These are phyloP conservation scores for Oldenlandia corymbosa DNA, from an alignment of 257 asterid genomes.

Conservation along the genomic window DNA sequence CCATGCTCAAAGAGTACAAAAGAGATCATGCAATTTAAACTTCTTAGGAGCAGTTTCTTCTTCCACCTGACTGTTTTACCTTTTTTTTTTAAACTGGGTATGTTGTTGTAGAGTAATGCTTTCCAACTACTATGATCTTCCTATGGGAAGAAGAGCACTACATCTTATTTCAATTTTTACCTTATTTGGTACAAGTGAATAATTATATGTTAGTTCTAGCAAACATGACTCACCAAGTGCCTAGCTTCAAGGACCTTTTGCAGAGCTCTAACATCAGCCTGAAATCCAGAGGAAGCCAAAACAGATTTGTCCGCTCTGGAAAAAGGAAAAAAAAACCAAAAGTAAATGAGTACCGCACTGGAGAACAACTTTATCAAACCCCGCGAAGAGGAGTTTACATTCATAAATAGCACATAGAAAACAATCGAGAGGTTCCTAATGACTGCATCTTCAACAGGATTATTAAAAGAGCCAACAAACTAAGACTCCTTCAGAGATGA, in stretches of 20 bases:
- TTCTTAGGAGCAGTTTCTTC: too few species aligned
- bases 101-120: too few species aligned
- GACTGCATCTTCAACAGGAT: neutral
- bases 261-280: conserved; percentile 94
- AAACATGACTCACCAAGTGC: conserved; percentile 33
- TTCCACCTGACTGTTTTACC: neutral
- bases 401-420: neutral
- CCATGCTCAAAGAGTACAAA: too few species aligned
- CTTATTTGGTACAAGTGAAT: neutral
- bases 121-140: neutral
- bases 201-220: neutral
- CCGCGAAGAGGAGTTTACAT: neutral
- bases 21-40: too few species aligned
- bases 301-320: conserved; percentile 74
- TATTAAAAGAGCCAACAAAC: neutral
- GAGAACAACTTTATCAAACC: neutral
- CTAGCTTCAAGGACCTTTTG: conserved; percentile 57
- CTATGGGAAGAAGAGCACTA: neutral
- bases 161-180: neutral
- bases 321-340: neutral
- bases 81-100: neutral
- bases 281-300: conserved; percentile 96
- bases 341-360: neutral
- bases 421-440: neutral
- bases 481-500: neutral